Conservation (phyloP, 2,329 filamentous ascomycete genomes). For the Bipolaris oryzae region DNA sequence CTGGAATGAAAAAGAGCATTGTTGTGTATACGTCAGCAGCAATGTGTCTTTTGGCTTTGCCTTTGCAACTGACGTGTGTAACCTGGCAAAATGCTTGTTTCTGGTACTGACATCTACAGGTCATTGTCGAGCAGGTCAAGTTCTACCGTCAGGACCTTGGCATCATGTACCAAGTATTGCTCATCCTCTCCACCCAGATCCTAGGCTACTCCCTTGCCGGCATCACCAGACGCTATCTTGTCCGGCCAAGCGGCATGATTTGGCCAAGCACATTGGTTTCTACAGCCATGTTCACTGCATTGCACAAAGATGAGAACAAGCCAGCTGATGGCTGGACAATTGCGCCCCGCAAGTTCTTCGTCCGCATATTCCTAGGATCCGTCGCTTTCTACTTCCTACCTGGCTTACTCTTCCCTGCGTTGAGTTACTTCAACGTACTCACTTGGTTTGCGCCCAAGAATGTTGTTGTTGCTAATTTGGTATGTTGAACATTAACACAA, state of each 20-base stretch:
- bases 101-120: conserved; percentile 45
- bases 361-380: conserved; percentile 70
- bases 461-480: conserved; percentile 81
- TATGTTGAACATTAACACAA: conserved; percentile 35
- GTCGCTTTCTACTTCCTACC: conserved; percentile 87
- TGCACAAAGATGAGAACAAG: conserved; percentile 84
- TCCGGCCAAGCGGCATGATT: conserved; percentile 86
- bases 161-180: conserved; percentile 77
- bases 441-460: conserved; percentile 89
- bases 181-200: conserved; percentile 85
- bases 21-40: conserved; percentile 86
- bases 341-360: conserved; percentile 83
- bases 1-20: conserved; percentile 90
- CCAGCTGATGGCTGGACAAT: conserved; percentile 82
- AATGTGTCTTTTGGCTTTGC: conserved; percentile 90
- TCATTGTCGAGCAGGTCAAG: conserved; percentile 87
- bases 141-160: conserved; percentile 84
- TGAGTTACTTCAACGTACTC: conserved; percentile 87
- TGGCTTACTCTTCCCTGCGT: conserved; percentile 78
- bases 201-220: conserved; percentile 87
- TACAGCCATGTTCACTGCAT: conserved; percentile 84
- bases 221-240: conserved; percentile 78
- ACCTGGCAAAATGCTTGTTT: not conserved
- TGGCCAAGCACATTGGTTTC: conserved; percentile 90
- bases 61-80: conserved; percentile 76